phyloP scores from a whole-genome alignment of 2,329 filamentous ascomycete species.

The Acrocalymma vagum region DNA sequence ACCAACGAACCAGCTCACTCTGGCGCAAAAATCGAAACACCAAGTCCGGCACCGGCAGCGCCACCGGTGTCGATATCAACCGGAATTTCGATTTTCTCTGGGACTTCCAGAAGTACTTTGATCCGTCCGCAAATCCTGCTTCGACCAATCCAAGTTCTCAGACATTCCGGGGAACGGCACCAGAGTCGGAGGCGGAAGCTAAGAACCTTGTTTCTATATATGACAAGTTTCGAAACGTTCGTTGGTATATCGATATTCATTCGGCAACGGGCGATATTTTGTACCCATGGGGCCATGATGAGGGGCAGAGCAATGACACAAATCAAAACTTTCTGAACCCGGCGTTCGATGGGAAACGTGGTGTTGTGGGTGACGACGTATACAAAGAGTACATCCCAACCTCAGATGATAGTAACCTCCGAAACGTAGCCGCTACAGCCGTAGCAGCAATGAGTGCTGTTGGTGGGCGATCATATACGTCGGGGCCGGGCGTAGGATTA shows the following conservation, averaged over 20 bases:
- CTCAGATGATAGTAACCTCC: constrained; percentile 43
- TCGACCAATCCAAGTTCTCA: constrained; percentile 56
- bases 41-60: constrained; percentile 47
- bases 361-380: constrained; percentile 62
- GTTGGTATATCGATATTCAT: constrained; percentile 69
- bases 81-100: constrained; percentile 63
- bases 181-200: constrained; percentile 66
- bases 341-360: constrained; percentile 61
- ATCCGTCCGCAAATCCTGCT: constrained; percentile 47
- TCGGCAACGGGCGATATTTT: constrained; percentile 62
- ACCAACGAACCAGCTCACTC: constrained; percentile 39
- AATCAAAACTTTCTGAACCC: constrained; percentile 63
- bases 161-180: constrained; percentile 60
- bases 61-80: constrained; percentile 46
- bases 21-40: constrained; percentile 50
- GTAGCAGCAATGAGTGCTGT: constrained; percentile 48
- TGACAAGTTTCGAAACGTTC: constrained; percentile 58
- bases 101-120: constrained; percentile 61
- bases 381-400: constrained; percentile 53
- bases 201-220: constrained; percentile 63
- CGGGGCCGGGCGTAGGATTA: constrained; percentile 45
- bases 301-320: constrained; percentile 56
- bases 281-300: constrained; percentile 67
- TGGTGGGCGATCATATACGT: constrained; percentile 43
- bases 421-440: constrained; percentile 40